phyloP scores from a whole-genome alignment of 768 basidiomycete genomes.

The Harrya chromipes region DNA sequence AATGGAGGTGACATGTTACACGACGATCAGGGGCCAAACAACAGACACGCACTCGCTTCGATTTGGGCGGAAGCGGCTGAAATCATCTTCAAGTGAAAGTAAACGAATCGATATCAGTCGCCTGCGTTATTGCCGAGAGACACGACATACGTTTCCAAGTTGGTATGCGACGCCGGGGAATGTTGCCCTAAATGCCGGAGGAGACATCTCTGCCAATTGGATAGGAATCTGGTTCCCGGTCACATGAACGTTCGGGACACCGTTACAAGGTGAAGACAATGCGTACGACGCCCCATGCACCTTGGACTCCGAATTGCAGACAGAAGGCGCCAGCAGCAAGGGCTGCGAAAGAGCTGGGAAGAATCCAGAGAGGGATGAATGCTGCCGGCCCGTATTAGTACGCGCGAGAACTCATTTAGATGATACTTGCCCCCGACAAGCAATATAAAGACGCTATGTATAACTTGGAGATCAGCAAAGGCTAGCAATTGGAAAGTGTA shows the following conservation, averaged over 20 bases:
- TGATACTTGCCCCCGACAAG: slow-evolving; percentile 25
- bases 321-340: slow-evolving; percentile 86
- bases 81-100: slow-evolving; percentile 43
- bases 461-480: not conserved
- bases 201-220: slow-evolving; percentile 80
- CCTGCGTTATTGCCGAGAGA: not conserved
- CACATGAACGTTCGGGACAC: not conserved
- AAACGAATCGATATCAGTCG: not conserved
- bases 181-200: slow-evolving; percentile 84
- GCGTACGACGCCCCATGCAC: slow-evolving; percentile 84
- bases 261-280: not conserved
- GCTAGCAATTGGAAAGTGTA: not conserved
- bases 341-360: slow-evolving; percentile 63
- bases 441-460: slow-evolving; percentile 20
- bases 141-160: slow-evolving; percentile 55
- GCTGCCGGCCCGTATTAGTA: slow-evolving; percentile 17
- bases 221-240: slow-evolving; percentile 52
- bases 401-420: not conserved
- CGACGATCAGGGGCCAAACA: not conserved
- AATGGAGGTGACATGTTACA: not conserved
- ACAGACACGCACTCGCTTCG: slow-evolving; percentile 54
- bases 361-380: slow-evolving; percentile 81
- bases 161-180: slow-evolving; percentile 89
- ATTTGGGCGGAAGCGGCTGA: slow-evolving; percentile 77
- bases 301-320: slow-evolving; percentile 85